phyloP scores from a whole-genome alignment of 768 basidiomycete species.

The Lentinula edodes region DNA sequence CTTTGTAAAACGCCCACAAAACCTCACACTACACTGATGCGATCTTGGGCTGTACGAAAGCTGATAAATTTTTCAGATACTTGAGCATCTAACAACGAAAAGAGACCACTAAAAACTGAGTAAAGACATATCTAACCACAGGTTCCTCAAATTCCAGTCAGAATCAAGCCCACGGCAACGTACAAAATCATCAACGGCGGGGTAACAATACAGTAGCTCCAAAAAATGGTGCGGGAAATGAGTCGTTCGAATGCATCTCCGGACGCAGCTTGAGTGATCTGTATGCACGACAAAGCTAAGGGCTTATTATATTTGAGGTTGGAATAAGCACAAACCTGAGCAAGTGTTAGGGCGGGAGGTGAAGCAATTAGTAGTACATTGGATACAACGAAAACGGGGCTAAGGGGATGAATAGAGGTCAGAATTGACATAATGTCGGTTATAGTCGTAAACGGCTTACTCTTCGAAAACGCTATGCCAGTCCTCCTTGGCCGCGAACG shows the following conservation, averaged over 20 bases:
- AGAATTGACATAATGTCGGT: slow-evolving; percentile 4
- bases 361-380: slow-evolving; percentile 79
- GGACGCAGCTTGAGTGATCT: slow-evolving; percentile 80
- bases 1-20: too few species aligned
- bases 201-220: slow-evolving; percentile 86
- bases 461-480: slow-evolving; percentile 66
- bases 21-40: too few species aligned
- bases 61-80: too few species aligned
- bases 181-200: slow-evolving; percentile 78
- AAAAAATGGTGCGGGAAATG: slow-evolving; percentile 88
- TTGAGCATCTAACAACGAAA: too few species aligned
- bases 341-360: slow-evolving; percentile 61
- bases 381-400: slow-evolving; percentile 84
- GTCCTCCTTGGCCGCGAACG: slow-evolving; percentile 51
- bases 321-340: slow-evolving; percentile 38
- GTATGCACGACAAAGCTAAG: neutral
- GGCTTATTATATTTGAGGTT: neutral
- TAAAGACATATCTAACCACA: neutral
- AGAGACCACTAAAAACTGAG: neutral
- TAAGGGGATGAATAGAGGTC: slow-evolving; percentile 19
- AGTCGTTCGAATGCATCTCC: slow-evolving; percentile 90
- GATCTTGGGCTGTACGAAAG: too few species aligned
- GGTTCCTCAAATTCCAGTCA: slow-evolving; percentile 43
- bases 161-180: slow-evolving; percentile 67
- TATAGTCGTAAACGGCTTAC: slow-evolving; percentile 37